phyloP scores from a whole-genome alignment of 179 eudicot species.

The Silene vulgaris region DNA sequence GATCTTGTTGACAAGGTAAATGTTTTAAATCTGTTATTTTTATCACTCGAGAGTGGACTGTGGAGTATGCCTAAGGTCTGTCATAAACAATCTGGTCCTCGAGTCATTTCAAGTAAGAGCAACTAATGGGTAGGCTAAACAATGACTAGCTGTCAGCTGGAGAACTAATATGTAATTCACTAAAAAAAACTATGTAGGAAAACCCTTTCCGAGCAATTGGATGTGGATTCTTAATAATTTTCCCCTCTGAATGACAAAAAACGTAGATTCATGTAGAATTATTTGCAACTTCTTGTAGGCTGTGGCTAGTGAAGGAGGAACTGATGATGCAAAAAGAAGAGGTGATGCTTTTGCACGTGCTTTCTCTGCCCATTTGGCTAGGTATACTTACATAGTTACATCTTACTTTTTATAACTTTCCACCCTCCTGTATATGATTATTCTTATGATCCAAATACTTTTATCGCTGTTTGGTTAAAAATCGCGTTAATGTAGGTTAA shows the following conservation, averaged over 20 bases:
- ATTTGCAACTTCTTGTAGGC: conserved; percentile 42
- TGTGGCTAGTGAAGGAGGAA: conserved; percentile 98
- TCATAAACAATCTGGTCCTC: neutral
- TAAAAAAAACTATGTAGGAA: neutral
- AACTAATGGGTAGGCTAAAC: neutral
- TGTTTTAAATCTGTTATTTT: neutral
- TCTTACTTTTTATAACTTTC: neutral
- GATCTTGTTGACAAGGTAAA: conserved; percentile 97
- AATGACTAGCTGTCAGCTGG: neutral
- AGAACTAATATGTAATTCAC: neutral
- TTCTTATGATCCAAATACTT: neutral
- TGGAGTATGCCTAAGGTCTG: neutral
- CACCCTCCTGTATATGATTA: neutral
- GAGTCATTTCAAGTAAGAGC: neutral
- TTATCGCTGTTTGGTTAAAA: neutral
- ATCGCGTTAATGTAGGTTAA: conserved; percentile 46
- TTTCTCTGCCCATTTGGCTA: conserved; percentile 94
- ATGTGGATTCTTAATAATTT: neutral
- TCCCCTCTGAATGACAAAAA: neutral
- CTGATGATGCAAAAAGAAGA: conserved; percentile 93
- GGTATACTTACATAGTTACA: conserved; percentile 37
- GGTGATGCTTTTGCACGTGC: conserved; percentile 99
- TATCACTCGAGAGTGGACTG: neutral
- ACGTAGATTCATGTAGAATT: neutral
- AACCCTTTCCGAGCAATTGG: too few relatives aligned